These are phyloP conservation scores for Cystobasidiaceae sp. DNA, from an alignment of 1,284 basidiomycete species.

Conservation along the genomic window DNA sequence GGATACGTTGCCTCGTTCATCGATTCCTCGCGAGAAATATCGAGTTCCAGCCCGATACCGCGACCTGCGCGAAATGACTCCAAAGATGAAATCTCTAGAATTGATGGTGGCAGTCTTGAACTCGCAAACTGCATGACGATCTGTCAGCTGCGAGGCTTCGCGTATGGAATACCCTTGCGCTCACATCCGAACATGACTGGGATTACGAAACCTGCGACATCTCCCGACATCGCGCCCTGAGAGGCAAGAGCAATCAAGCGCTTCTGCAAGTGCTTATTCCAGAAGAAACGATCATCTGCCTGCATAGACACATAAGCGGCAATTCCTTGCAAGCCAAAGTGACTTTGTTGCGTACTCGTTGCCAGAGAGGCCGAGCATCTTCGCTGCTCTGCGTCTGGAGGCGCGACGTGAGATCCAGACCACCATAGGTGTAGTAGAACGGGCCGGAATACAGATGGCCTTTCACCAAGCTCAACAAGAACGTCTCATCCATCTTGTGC, in stretches of 20 bases:
- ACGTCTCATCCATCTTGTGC: conserved; percentile 75
- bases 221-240: conserved; percentile 28
- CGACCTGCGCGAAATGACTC: conserved; percentile 85
- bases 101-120: conserved; percentile 72
- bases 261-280: conserved; percentile 82
- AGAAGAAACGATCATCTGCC: conserved; percentile 96
- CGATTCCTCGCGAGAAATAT: conserved; percentile 92
- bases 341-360: conserved; percentile 53
- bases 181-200: conserved; percentile 87
- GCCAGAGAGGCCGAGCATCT: conserved; percentile 60
- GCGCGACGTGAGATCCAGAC: conserved; percentile 70
- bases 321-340: conserved; percentile 20
- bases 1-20: conserved; percentile 55
- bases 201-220: conserved; percentile 82
- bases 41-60: conserved; percentile 92
- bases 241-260: conserved; percentile 62
- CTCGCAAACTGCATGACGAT: conserved; percentile 95
- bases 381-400: conserved; percentile 71
- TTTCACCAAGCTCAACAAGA: conserved; percentile 77
- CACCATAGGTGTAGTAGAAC: conserved; percentile 82
- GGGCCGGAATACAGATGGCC: conserved; percentile 69
- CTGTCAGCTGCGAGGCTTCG: no score
- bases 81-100: conserved; percentile 72
- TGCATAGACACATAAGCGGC: conserved; percentile 48
- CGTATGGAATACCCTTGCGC: no score